Evolutionary conservation across 805 yeast genomes (phyloP), one percentile per base, ranked within the genome.

Genomic region (Metschnikowia amazonensis): DNA sequence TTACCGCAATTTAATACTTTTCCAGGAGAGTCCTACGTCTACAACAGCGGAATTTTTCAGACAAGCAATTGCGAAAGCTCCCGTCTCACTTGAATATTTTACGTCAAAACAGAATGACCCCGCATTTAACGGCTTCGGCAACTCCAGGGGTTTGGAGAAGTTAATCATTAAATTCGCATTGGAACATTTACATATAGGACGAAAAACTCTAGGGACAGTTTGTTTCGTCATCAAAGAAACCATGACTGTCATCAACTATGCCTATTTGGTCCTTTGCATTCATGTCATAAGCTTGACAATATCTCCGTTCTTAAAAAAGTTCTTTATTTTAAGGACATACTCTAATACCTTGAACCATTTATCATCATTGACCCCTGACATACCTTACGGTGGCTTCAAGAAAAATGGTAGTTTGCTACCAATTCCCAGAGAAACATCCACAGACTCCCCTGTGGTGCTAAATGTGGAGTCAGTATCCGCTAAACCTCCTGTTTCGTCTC

Each of bases 221-320:
- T 32, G 51, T 35, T 20, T 49, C 23, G 41, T 53, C 34, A 37
- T 57, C 37, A 45, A 46, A 24, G 53, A 49, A 25, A 14, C 38
- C 18, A 43, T 45, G 4, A 43, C 48, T 13, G 48, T 54, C 11
- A 29, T 57, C 14, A 51, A 55, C 35, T 55, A 51, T 41, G 52
- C 59, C 3, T 57, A 58, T 34, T 46, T 57, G 50, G 57, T 57
- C 1, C 53, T 61, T 34, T 60, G 66, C 46, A 56, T 63, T 24
- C 65, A 63, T 42, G 64, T 63, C 35, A 57, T 63, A 14, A 51
- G 54, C 28, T 46, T 58, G 42, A 53, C 57, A 25, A 46, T 56
- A 4, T 49, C 57, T 1, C 60, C 62, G 2, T 45, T 53, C 11
- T 40, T 58, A 23, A 42, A 46, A 16, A 46, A 46, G 28, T 36